Evolutionary conservation across 2,329 filamentous ascomycete species (phyloP).

Genomic region (Zymoseptoria ardabiliae): DNA sequence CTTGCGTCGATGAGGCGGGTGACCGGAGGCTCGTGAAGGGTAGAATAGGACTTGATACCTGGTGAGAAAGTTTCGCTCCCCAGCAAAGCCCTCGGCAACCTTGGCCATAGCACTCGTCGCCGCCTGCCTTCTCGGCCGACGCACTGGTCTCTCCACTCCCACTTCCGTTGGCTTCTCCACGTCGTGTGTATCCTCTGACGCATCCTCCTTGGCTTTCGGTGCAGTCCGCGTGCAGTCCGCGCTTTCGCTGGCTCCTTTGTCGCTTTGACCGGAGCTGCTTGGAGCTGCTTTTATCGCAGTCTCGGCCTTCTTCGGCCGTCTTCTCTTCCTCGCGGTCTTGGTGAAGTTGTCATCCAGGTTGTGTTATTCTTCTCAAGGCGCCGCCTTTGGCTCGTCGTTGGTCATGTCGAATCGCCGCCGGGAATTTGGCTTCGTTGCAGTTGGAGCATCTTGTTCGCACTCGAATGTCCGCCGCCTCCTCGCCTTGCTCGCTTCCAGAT

Average conservation of each 20-base stretch:
- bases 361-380: not conserved
- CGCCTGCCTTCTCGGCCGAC: constrained; percentile 19
- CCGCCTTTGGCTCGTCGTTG: constrained; percentile 2
- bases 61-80: too few species aligned
- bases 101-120: constrained; percentile 17
- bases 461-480: too few species aligned
- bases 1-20: too few species aligned
- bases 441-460: not conserved
- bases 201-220: not conserved
- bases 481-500: not conserved
- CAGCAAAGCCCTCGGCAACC: constrained; percentile 16
- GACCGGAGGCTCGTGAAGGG: too few species aligned
- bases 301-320: constrained; percentile 4
- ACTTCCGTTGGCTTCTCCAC: not conserved
- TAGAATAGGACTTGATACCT: not conserved
- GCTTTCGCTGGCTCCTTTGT: not conserved
- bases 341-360: constrained; percentile 14
- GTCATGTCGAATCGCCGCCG: not conserved
- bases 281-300: not conserved
- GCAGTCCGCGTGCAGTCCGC: not conserved
- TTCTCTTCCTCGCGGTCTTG: constrained; percentile 1
- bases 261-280: not conserved
- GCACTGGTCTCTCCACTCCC: not conserved
- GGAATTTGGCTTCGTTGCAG: not conserved
- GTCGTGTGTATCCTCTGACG: not conserved